Conservation (phyloP, 2,329 filamentous ascomycete genomes). For the Xylaria sp. region DNA sequence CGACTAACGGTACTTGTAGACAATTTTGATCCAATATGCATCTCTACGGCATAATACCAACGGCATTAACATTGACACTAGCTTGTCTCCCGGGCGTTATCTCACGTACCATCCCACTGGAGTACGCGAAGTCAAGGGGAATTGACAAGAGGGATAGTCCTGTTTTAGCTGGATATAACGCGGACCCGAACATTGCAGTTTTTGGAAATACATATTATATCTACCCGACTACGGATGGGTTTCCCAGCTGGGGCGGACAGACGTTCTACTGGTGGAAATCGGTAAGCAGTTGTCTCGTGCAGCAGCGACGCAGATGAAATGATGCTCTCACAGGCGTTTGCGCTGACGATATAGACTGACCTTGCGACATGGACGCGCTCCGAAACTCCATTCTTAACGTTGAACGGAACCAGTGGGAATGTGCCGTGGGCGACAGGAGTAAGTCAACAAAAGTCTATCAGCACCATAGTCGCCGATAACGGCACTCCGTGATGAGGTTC, state of each 20-base stretch:
- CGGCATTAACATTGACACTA: not conserved
- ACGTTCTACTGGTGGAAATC: constrained; percentile 57
- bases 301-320: not conserved
- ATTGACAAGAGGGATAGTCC: constrained; percentile 40
- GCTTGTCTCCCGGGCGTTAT: not conserved
- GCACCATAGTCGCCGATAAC: not conserved
- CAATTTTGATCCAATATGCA: not conserved
- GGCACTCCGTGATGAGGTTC: not conserved
- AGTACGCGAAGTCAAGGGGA: not conserved
- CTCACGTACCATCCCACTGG: not conserved
- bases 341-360: constrained; percentile 35
- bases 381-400: constrained; percentile 49
- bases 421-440: constrained; percentile 67
- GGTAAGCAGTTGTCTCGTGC: constrained; percentile 4
- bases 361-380: constrained; percentile 50
- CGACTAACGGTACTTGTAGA: too few species aligned
- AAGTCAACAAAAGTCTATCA: constrained; percentile 19
- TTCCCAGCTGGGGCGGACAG: constrained; percentile 51
- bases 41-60: not conserved
- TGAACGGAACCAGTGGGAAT: constrained; percentile 54
- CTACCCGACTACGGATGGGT: constrained; percentile 54
- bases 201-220: constrained; percentile 53
- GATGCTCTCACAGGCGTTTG: not conserved
- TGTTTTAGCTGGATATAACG: constrained; percentile 47
- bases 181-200: constrained; percentile 54